Evolutionary conservation across 257 asterid genomes (phyloP).

Genomic region (Forsythia suspensa): DNA sequence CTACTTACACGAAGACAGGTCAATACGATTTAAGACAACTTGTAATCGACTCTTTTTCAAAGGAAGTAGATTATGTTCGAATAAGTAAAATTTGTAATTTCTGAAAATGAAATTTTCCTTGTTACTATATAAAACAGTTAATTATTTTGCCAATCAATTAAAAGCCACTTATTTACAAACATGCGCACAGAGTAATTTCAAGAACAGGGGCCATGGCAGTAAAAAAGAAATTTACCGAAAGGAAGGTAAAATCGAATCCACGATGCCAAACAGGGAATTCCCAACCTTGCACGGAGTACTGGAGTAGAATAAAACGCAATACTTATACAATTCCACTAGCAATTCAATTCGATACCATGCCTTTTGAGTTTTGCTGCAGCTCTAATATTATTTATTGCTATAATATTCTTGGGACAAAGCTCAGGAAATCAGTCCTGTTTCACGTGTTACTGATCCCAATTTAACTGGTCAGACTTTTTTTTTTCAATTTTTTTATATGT

Average conservation of each 20-base stretch:
- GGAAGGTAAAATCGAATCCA: not conserved
- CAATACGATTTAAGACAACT: too few species aligned
- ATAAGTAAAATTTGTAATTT: too few species aligned
- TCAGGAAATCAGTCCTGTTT: not conserved
- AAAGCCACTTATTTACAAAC: too few species aligned
- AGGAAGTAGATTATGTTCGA: too few species aligned
- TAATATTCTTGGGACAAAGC: not conserved
- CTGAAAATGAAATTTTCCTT: too few species aligned
- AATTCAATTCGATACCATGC: not conserved
- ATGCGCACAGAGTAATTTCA: too few species aligned
- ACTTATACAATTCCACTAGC: not conserved
- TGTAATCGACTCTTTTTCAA: too few species aligned
- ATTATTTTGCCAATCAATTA: too few species aligned
- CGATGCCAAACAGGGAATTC: not conserved
- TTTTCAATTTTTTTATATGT: not conserved
- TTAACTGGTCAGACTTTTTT: not conserved
- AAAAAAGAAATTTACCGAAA: not conserved
- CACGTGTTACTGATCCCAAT: constrained; percentile 14
- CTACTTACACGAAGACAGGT: too few species aligned
- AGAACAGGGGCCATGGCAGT: too few species aligned
- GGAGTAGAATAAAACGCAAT: not conserved
- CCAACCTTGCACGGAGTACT: not conserved
- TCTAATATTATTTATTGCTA: too few species aligned
- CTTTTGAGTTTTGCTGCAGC: not conserved
- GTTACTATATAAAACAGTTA: too few species aligned